Base-by-base conservation (phyloP, 2,329 filamentous ascomycete species). In the Lachnellula hyalina region DNA sequence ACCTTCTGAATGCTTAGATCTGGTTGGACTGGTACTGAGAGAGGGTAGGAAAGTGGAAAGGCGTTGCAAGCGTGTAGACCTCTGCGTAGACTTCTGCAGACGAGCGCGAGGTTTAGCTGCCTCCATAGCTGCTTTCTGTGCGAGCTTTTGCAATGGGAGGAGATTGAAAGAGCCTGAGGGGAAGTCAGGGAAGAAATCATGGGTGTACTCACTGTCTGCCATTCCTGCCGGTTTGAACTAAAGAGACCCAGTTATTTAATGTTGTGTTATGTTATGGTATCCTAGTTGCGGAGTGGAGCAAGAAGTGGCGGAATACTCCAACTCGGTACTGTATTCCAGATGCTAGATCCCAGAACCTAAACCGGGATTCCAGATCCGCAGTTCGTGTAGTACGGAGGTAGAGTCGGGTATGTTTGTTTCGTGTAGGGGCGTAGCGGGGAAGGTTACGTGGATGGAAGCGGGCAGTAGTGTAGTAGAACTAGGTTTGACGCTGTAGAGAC, bases 11-110 rank as follows among this genome's bases (percentile, higher is more conserved):
- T 41, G 32, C 56, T 63, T 64, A 46, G 11, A 21, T 32, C 9
- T 38, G 40, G 40, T 60, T 61, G 60, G 61, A 53, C 19, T 45
- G 15, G 50, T 42, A 5, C 19, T 58, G 50, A 55, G 47, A 17
- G 51, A 46, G 36, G 57, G 54, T 14, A 62, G 47, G 12, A 61
- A 59, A 9, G 49, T 48, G 8, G 55, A 58, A 15, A 63, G 41
- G 40, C 56, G 56, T 15, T 38, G 42, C n/a, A 56, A 53, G 36
- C 55, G 51, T 34, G 59, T 57, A 6, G 48, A 19, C 9, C 49
- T 48, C 28, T 47, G 46, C 28, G 28, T 32, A 42, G 48, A 38
- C 36, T 46, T 48, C 32, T 55, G 42, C 8, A 55, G 44, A 55
- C 48, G n/a, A 3, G 40, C 40, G 40, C 40, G n/a, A n/a, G 40